These are phyloP conservation scores for Penicillium thymicola DNA, from an alignment of 2,329 filamentous ascomycete genomes.

Conservation along the genomic window DNA sequence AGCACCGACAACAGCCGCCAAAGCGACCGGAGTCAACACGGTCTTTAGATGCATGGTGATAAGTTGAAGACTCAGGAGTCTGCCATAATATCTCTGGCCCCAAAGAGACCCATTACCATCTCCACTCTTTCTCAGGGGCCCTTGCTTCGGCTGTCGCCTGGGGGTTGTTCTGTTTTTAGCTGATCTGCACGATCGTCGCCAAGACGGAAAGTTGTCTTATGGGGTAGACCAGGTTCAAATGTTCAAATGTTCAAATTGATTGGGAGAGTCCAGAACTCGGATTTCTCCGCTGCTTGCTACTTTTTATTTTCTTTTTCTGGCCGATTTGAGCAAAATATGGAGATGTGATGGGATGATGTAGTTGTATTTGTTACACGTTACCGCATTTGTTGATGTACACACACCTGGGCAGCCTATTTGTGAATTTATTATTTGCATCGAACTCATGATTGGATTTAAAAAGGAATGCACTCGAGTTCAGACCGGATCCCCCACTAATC, in stretches of 20 bases:
- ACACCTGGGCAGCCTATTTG: background rate
- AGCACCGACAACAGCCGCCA: slow-evolving; percentile 13
- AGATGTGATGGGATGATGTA: background rate
- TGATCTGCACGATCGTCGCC: slow-evolving; percentile 21
- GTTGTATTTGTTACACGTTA: background rate
- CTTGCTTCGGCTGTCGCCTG: slow-evolving; percentile 13
- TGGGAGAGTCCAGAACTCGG: background rate
- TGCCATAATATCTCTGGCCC: background rate
- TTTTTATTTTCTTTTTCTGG: background rate
- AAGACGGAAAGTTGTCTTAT: slow-evolving; percentile 11
- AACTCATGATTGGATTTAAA: background rate
- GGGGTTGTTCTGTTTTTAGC: slow-evolving; percentile 15
- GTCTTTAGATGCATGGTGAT: slow-evolving; percentile 16
- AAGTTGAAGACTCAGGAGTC: slow-evolving; percentile 8
- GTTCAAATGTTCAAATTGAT: background rate
- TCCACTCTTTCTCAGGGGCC: slow-evolving; percentile 24
- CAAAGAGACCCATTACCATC: background rate
- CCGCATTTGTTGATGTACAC: background rate
- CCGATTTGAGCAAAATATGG: background rate
- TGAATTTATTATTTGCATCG: background rate
- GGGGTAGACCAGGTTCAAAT: slow-evolving; percentile 1
- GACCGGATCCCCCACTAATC: slow-evolving; percentile 32
- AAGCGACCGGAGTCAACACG: slow-evolving; percentile 11
- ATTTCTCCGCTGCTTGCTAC: slow-evolving; percentile 3
- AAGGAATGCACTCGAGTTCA: too few relatives aligned